These are phyloP conservation scores for Sugiyamaella floridensis DNA, from an alignment of 805 yeast species.

Conservation along the genomic window DNA sequence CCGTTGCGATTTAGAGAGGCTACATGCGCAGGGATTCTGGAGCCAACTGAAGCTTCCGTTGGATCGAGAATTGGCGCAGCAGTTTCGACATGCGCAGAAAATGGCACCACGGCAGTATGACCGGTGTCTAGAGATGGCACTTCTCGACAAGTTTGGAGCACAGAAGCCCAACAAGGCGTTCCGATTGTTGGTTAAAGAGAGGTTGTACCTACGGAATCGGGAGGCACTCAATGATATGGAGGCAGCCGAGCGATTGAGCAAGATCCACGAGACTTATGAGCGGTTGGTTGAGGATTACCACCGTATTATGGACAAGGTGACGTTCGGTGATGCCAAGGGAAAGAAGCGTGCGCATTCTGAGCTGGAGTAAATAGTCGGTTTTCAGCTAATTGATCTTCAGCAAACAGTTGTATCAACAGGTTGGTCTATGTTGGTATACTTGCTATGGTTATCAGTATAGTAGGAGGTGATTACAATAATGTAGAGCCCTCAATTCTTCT, in stretches of 20 bases:
- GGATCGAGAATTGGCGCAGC: constrained; percentile 38
- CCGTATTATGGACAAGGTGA: constrained; percentile 40
- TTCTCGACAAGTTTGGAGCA: constrained; percentile 50
- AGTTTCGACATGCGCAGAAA: constrained; percentile 41
- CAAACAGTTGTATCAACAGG: not conserved
- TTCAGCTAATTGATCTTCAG: too few relatives aligned
- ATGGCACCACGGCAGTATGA: constrained; percentile 73
- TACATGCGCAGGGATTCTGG: constrained; percentile 28
- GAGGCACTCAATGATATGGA: constrained; percentile 62
- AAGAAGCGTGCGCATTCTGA: constrained; percentile 5
- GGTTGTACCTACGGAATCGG: constrained; percentile 70
- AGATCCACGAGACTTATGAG: constrained; percentile 67
- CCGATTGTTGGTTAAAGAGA: constrained; percentile 59
- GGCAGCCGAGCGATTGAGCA: constrained; percentile 50
- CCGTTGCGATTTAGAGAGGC: constrained; percentile 58
- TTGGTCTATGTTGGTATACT: not conserved
- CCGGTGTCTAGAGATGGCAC: constrained; percentile 69
- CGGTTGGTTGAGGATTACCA: constrained; percentile 64
- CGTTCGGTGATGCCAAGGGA: constrained; percentile 12
- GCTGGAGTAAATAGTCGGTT: not conserved
- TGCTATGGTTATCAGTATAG: too few relatives aligned
- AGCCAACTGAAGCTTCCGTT: constrained; percentile 11
- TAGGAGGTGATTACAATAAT: too few relatives aligned
- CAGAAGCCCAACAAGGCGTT: constrained; percentile 36
- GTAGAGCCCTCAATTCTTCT: too few relatives aligned